A percentile compares a stretch with the other conserved stretches of the same genome.
These are phyloP conservation scores for Arxiozyma slooffiae DNA, from an alignment of 1,139 yeast species.

Conservation along the genomic window DNA sequence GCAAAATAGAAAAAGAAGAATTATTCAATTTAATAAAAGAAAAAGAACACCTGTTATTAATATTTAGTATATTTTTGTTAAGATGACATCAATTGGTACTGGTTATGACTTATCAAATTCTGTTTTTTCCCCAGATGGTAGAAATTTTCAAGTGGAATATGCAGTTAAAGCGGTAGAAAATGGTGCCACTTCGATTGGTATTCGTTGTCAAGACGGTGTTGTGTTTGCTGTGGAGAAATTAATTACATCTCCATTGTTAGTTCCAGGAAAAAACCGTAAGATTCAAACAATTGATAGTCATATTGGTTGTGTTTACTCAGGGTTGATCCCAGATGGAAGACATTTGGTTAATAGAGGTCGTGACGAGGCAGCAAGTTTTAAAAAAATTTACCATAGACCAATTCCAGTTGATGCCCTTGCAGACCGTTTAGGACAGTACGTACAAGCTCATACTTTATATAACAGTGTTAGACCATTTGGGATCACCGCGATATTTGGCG, in stretches of 20 bases:
- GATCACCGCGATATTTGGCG: slow-evolving; percentile 83
- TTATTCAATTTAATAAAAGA: neutral
- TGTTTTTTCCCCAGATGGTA: slow-evolving; percentile 81
- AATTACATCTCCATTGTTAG: slow-evolving; percentile 75
- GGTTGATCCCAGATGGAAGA: slow-evolving; percentile 92
- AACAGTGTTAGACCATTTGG: slow-evolving; percentile 98
- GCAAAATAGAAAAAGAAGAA: too few species aligned
- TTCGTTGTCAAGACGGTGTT: slow-evolving; percentile 84
- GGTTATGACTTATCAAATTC: slow-evolving; percentile 95
- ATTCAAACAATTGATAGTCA: slow-evolving; percentile 91
- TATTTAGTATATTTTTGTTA: neutral
- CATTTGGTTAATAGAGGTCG: slow-evolving; percentile 87
- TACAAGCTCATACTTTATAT: slow-evolving; percentile 91
- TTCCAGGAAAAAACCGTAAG: slow-evolving; percentile 79
- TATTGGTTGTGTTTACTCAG: slow-evolving; percentile 90
- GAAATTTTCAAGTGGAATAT: slow-evolving; percentile 97
- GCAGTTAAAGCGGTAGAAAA: slow-evolving; percentile 97
- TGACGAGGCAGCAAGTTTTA: slow-evolving; percentile 79
- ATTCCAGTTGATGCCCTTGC: slow-evolving; percentile 75
- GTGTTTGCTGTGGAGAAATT: slow-evolving; percentile 95
- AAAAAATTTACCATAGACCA: slow-evolving; percentile 64
- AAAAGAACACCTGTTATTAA: neutral
- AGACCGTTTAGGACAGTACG: slow-evolving; percentile 83
- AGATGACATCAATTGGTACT: slow-evolving; percentile 83
- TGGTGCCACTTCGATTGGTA: slow-evolving; percentile 91